These are phyloP conservation scores for Phytophthora macrochlamydospora DNA, from an alignment of 352 stramenopile species.

Conservation along the genomic window DNA sequence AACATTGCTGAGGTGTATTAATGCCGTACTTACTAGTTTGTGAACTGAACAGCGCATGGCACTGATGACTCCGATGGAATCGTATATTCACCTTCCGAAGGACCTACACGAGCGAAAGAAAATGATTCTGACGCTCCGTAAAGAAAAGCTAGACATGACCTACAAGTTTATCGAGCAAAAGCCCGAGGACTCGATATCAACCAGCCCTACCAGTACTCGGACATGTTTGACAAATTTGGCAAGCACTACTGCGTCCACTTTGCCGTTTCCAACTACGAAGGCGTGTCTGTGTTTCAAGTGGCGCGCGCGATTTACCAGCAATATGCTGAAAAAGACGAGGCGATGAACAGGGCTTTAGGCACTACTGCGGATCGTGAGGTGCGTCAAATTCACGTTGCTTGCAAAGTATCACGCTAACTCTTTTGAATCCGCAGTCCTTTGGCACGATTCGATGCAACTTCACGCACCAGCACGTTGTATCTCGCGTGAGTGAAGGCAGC, in stretches of 20 bases:
- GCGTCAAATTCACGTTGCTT: not conserved
- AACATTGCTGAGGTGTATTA: too few species aligned
- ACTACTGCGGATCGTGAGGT: constrained; percentile 56
- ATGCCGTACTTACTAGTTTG: not conserved
- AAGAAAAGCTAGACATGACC: constrained; percentile 82
- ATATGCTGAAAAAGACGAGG: constrained; percentile 62
- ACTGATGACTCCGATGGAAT: constrained; percentile 75
- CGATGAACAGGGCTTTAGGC: constrained; percentile 53
- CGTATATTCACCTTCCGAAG: constrained; percentile 62
- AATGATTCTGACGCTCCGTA: constrained; percentile 54
- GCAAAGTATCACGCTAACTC: not conserved
- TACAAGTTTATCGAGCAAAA: constrained; percentile 81
- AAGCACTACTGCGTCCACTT: constrained; percentile 81
- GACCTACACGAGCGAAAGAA: constrained; percentile 55
- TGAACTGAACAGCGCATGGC: constrained; percentile 46
- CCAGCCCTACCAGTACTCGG: constrained; percentile 63
- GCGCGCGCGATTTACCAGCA: constrained; percentile 71
- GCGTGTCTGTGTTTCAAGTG: constrained; percentile 56
- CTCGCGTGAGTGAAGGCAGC: constrained; percentile 49
- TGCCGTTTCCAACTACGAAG: constrained; percentile 71
- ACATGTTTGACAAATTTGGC: constrained; percentile 79
- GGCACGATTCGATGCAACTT: constrained; percentile 76
- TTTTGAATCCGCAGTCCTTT: constrained; percentile 40
- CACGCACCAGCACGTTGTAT: constrained; percentile 76
- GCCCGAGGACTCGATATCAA: constrained; percentile 47